phyloP scores from a whole-genome alignment of 306 rosid species.

The Quercus glauca region DNA sequence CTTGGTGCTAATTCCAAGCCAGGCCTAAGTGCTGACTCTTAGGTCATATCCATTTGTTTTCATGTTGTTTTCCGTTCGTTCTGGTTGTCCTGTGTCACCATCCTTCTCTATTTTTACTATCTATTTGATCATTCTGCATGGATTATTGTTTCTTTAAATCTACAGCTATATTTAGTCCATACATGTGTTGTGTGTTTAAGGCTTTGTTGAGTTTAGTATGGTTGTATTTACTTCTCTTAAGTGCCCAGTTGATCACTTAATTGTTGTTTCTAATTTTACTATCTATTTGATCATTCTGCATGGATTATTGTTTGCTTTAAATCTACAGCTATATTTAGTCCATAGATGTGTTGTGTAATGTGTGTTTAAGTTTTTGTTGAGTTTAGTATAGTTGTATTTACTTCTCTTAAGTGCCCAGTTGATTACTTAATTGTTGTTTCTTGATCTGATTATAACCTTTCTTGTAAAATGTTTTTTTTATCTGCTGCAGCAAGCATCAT shows the following conservation, averaged over 20 bases:
- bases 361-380: not conserved
- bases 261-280: not conserved
- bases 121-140: not conserved
- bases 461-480: conserved; percentile 7
- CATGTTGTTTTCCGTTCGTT: too few relatives aligned
- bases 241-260: not conserved
- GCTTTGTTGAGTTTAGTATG: not conserved
- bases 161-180: not conserved
- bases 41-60: too few relatives aligned
- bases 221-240: not conserved
- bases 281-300: not conserved
- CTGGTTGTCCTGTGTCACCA: too few relatives aligned
- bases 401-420: not conserved
- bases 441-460: conserved; percentile 12
- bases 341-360: not conserved
- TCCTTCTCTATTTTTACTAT: not conserved
- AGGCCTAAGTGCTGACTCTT: too few relatives aligned
- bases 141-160: not conserved
- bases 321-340: not conserved
- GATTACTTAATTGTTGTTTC: not conserved
- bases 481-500: conserved; percentile 59
- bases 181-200: not conserved
- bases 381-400: not conserved
- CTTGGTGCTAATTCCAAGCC: too few relatives aligned
- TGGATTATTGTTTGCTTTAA: not conserved